A percentile compares a stretch with the other conserved stretches of the same genome.
These are phyloP conservation scores for Venturia aucupariae DNA, from an alignment of 2,329 filamentous ascomycete genomes.

Conservation along the genomic window DNA sequence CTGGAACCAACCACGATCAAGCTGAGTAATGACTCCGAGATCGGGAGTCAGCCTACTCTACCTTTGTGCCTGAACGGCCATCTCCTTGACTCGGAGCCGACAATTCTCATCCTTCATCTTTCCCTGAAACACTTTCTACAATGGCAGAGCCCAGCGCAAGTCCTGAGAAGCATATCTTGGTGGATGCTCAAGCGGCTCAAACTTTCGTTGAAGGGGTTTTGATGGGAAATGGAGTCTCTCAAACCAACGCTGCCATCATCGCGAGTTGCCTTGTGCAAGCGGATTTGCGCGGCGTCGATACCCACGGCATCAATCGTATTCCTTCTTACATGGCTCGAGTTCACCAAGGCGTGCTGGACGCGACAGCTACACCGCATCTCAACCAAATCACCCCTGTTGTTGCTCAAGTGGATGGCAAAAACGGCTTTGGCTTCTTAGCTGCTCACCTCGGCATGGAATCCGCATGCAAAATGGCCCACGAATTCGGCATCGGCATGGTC, in stretches of 20 bases:
- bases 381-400: constrained; percentile 60
- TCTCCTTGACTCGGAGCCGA: not conserved
- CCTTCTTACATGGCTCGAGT: constrained; percentile 69
- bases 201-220: constrained; percentile 48
- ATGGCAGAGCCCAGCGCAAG: not conserved
- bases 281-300: constrained; percentile 70
- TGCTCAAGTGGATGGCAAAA: constrained; percentile 56
- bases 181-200: constrained; percentile 23
- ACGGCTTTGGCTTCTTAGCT: constrained; percentile 67
- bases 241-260: constrained; percentile 25
- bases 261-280: constrained; percentile 63
- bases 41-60: too few relatives aligned
- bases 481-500: constrained; percentile 65
- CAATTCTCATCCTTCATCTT: not conserved
- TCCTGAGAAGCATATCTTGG: not conserved
- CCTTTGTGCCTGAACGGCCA: too few relatives aligned
- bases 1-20: not conserved
- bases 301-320: constrained; percentile 68
- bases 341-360: constrained; percentile 58
- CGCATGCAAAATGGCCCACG: constrained; percentile 56
- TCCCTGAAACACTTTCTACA: not conserved
- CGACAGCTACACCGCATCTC: constrained; percentile 49
- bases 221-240: constrained; percentile 50
- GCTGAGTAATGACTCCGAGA: too few relatives aligned
- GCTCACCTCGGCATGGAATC: constrained; percentile 56